Percentiles rank a stretch among this genome's conserved stretches.
These are phyloP conservation scores for Apiospora aurea DNA, from an alignment of 2,329 filamentous ascomycete species.

Conservation along the genomic window DNA sequence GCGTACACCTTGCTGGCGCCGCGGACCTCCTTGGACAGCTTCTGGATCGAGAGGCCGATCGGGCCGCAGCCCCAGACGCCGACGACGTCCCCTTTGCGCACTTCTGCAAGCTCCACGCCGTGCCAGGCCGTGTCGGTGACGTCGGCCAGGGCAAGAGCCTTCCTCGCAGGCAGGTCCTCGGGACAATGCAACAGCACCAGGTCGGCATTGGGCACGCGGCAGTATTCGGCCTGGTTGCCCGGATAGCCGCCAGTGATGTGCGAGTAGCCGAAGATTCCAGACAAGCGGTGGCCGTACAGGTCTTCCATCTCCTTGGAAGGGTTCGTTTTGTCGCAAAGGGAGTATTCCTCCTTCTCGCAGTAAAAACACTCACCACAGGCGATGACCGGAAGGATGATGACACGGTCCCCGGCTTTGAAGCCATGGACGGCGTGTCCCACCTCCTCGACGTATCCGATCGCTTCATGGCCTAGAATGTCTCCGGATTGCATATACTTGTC, in stretches of 20 bases:
- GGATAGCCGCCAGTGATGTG: constrained; percentile 43
- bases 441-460: constrained; percentile 40
- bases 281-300: constrained; percentile 40
- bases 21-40: constrained; percentile 36
- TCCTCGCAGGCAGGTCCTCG: constrained; percentile 36
- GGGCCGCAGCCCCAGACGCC: constrained; percentile 44
- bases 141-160: constrained; percentile 41
- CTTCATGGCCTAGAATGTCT: constrained; percentile 36
- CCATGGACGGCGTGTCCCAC: constrained; percentile 34
- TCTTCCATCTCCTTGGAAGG: constrained; percentile 38
- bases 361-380: constrained; percentile 42
- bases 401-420: constrained; percentile 37
- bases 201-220: constrained; percentile 44
- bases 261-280: constrained; percentile 43
- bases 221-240: constrained; percentile 46
- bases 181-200: constrained; percentile 40
- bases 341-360: constrained; percentile 41
- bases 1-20: constrained; percentile 43
- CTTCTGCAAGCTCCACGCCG: constrained; percentile 42
- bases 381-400: constrained; percentile 42
- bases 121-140: constrained; percentile 41
- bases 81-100: constrained; percentile 39
- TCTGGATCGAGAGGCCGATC: constrained; percentile 40
- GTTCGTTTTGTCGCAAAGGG: constrained; percentile 41
- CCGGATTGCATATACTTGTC: constrained; percentile 30